Conservation (phyloP, 352 stramenopile species). For the Pythium sp. region DNA sequence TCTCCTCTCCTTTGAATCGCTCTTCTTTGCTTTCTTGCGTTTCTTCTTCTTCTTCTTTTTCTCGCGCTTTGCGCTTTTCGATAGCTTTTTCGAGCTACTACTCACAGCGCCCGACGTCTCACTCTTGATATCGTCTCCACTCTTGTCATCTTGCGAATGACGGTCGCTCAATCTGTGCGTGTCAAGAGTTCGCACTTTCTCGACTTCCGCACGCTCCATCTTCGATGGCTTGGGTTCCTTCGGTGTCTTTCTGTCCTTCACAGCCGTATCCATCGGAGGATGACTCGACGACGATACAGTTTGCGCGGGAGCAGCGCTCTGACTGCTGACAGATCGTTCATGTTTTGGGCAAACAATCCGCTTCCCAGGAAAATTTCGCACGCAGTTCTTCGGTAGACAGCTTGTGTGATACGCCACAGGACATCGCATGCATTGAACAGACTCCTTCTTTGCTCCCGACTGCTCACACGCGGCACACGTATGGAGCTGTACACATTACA, state of each 20-base stretch:
- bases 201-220: background rate
- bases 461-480: slow-evolving; percentile 77
- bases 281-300: background rate
- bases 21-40: slow-evolving; percentile 50
- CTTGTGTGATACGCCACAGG: slow-evolving; percentile 79
- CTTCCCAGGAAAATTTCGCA: slow-evolving; percentile 59
- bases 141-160: slow-evolving; percentile 17
- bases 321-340: slow-evolving; percentile 9
- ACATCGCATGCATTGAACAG: slow-evolving; percentile 76
- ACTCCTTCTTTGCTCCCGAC: slow-evolving; percentile 74
- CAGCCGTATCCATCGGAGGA: background rate
- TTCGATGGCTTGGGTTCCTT: slow-evolving; percentile 8
- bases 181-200: background rate
- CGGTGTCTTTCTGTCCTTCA: slow-evolving; percentile 3
- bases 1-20: slow-evolving; percentile 14
- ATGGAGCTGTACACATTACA: slow-evolving; percentile 37
- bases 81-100: slow-evolving; percentile 28
- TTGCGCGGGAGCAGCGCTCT: background rate
- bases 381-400: slow-evolving; percentile 59
- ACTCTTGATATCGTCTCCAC: slow-evolving; percentile 19
- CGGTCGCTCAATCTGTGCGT: background rate
- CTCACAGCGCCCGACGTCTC: slow-evolving; percentile 38
- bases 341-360: slow-evolving; percentile 78
- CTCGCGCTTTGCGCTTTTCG: slow-evolving; percentile 37
- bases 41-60: slow-evolving; percentile 60